phyloP scores from a whole-genome alignment of 257 asterid genomes.

The Vinca minor region DNA sequence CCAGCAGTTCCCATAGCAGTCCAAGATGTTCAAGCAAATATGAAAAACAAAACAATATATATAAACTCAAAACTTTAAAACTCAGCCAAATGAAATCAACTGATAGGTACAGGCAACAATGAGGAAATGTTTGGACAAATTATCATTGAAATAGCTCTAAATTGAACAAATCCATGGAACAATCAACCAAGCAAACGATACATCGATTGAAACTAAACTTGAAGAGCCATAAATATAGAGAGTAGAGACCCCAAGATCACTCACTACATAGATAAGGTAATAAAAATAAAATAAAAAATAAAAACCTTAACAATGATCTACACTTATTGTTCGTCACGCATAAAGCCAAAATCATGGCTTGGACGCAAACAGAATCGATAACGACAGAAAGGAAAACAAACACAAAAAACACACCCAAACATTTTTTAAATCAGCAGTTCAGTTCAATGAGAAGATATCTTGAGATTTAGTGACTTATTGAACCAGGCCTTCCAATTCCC shows the following conservation, averaged over 20 bases:
- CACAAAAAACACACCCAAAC: not conserved
- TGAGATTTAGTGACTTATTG: constrained; percentile 51
- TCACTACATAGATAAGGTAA: not conserved
- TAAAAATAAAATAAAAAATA: too few relatives aligned
- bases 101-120: too few relatives aligned
- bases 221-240: not conserved
- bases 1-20: too few relatives aligned
- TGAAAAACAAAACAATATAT: too few relatives aligned
- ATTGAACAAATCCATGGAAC: not conserved
- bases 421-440: not conserved
- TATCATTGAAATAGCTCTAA: not conserved
- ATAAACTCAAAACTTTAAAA: too few relatives aligned
- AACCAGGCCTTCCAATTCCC: constrained; percentile 79
- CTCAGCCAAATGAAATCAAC: too few relatives aligned
- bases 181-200: not conserved
- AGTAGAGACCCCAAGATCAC: not conserved
- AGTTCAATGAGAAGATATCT: constrained; percentile 56
- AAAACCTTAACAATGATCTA: not conserved
- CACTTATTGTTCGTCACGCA: constrained; percentile 1
- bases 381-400: not conserved
- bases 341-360: not conserved
- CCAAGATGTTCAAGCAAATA: too few relatives aligned
- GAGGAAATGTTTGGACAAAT: not conserved
- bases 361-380: too few relatives aligned
- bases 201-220: not conserved